Evolutionary conservation across 495 filamentous ascomycete genomes (phyloP).

Genomic region (Neurospora discreta): DNA sequence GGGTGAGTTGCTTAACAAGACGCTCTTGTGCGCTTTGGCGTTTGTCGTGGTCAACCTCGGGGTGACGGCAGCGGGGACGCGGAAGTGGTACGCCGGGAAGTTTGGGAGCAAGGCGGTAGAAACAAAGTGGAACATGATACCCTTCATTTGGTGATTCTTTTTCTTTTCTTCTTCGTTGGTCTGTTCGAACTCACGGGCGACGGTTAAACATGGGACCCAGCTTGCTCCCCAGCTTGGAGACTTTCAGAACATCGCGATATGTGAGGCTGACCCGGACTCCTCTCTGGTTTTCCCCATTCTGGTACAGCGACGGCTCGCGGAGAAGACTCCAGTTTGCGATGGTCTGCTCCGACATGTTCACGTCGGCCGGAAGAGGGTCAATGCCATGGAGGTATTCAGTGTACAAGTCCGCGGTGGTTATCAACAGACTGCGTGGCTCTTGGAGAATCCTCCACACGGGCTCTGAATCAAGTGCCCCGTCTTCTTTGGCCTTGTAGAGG

Average conservation of each 20-base stretch:
- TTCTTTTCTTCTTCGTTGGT: not conserved
- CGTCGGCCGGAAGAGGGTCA: conserved; percentile 47
- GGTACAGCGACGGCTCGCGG: conserved; percentile 46
- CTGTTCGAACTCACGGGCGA: not conserved
- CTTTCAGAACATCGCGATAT: conserved; percentile 85
- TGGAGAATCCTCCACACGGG: conserved; percentile 66
- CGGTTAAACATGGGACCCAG: conserved; percentile 46
- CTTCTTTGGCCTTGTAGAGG: conserved; percentile 55
- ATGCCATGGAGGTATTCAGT: conserved; percentile 70
- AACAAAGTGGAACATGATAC: conserved; percentile 74
- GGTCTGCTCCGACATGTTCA: conserved; percentile 45
- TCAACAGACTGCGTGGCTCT: conserved; percentile 71
- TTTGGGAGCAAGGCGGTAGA: conserved; percentile 62
- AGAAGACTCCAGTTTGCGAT: conserved; percentile 81
- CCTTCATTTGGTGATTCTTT: conserved; percentile 50
- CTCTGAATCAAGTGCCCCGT: conserved; percentile 30
- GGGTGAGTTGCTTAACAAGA: conserved; percentile 53
- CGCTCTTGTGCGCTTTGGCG: conserved; percentile 51
- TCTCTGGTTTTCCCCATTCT: conserved; percentile 47
- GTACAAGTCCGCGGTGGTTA: conserved; percentile 60
- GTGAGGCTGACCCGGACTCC: conserved; percentile 73
- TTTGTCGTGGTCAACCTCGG: conserved; percentile 77
- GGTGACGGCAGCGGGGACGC: conserved; percentile 66
- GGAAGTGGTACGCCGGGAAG: conserved; percentile 66
- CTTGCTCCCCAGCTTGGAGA: conserved; percentile 62